Evolutionary conservation across 2,329 filamentous ascomycete species (phyloP), one percentile per base, ranked within the genome.

Genomic region (Cladophialophora yegresii): DNA sequence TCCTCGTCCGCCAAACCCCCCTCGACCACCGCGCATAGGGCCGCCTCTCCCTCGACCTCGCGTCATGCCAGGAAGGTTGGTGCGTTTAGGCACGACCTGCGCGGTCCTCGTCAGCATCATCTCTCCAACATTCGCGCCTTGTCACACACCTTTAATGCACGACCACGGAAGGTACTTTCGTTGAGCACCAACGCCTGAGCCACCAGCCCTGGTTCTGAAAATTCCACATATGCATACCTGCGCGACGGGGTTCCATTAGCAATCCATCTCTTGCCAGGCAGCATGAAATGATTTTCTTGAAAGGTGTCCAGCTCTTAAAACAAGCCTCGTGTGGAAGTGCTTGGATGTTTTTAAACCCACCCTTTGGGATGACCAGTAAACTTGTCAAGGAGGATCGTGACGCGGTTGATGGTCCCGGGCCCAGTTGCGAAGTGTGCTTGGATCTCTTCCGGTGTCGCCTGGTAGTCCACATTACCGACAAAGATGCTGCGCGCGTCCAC

Each of bases 321-420:
- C 65, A 69, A 70, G 65, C 62, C 66, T 62, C 63, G 36, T 43
- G 36, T n/a, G 16, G 60, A 49, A 64, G 62, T 61, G 61, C 62
- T 65, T 64, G 65, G 61, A 64, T 62, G n/a, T 65, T 65, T 65
- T 64, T 64, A 66, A 66, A 85, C 89, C 78, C 82, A 96, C 93
- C 95, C 95, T 83, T 99, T 99, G n/a, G 95, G 95, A 82, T 98
- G 93, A 69, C 95, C 95, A 10, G 93, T 96, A 75, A 97, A 98
- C 82, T 99, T 99, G 81, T 99, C 95, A 72, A 99, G 82, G 71
- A 99, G 82, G 71, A 99, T 99, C 1, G 95, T 99, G 65, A 99
- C 95, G 66, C 95, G 89, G 79, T 99, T 99, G 83, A 99, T 99
- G 71, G 90, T 92, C 66, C 95, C 95, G 73, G 92, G 96, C 40